phyloP scores from a whole-genome alignment of 1,139 yeast genomes.

The Pichia sp. region DNA sequence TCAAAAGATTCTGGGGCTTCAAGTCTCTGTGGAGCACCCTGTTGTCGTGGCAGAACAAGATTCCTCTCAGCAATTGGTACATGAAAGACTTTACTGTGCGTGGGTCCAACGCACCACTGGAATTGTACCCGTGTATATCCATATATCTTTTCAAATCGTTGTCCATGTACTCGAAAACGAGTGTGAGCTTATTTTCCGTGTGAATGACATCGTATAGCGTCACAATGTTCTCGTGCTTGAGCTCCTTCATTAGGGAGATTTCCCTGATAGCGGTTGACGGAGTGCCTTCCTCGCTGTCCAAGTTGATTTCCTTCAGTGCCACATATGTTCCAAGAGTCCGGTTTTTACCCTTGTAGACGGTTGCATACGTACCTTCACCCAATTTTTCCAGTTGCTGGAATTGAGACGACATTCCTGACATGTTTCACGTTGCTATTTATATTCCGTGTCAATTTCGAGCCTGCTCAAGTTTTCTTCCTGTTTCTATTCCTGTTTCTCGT shows the following conservation, averaged over 20 bases:
- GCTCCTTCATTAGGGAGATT: constrained; percentile 92
- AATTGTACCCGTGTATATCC: constrained; percentile 69
- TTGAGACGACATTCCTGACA: constrained; percentile 33
- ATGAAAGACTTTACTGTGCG: constrained; percentile 82
- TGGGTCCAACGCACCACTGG: constrained; percentile 72
- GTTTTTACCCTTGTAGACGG: constrained; percentile 94
- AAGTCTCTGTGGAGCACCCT: constrained; percentile 91
- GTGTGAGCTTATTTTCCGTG: constrained; percentile 89
- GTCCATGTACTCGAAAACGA: constrained; percentile 93
- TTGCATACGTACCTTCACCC: constrained; percentile 98
- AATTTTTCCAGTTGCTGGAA: constrained; percentile 66
- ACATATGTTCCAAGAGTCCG: constrained; percentile 88
- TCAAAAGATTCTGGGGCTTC: constrained; percentile 90
- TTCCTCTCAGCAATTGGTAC: constrained; percentile 87
- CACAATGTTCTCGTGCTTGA: constrained; percentile 90
- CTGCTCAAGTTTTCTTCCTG: neutral
- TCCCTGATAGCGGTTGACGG: constrained; percentile 98
- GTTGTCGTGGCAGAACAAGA: constrained; percentile 92
- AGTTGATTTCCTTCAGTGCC: constrained; percentile 88
- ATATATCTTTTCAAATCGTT: constrained; percentile 88
- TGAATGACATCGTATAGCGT: constrained; percentile 93
- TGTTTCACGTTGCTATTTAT: constrained; percentile 6
- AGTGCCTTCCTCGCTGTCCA: constrained; percentile 96
- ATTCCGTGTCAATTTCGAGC: neutral
- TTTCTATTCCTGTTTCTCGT: neutral